Conservation (phyloP, 441 rosid genomes). For the Arabidopsis lyrata region DNA sequence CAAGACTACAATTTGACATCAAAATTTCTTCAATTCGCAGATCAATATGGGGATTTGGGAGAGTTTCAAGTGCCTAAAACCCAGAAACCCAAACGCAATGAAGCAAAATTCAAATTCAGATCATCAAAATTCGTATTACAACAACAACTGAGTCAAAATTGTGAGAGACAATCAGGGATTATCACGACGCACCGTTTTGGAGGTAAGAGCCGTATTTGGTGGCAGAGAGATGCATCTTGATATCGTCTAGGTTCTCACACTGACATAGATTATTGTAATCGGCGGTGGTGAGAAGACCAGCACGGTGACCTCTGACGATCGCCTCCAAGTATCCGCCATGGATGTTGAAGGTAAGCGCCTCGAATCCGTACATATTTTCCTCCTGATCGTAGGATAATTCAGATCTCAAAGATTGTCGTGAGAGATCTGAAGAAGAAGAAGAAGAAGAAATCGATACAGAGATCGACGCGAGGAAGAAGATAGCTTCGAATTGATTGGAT, state of each 20-base stretch:
- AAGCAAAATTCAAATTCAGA: background rate
- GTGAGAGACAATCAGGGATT: background rate
- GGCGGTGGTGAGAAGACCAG: conserved; percentile 87
- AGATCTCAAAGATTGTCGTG: conserved; percentile 27
- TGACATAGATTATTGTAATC: conserved; percentile 98
- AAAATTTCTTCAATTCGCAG: background rate
- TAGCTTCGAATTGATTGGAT: conserved; percentile 22
- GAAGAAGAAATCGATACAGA: conserved; percentile 25
- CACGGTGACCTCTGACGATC: conserved; percentile 92
- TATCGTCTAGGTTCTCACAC: conserved; percentile 96
- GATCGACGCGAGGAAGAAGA: conserved; percentile 15
- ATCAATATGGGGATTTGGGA: background rate
- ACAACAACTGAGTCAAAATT: background rate
- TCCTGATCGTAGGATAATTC: background rate
- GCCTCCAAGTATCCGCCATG: conserved; percentile 96
- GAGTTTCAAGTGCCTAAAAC: conserved; percentile 7
- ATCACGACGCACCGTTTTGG: conserved; percentile 72
- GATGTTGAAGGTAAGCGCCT: conserved; percentile 91
- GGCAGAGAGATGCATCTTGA: conserved; percentile 99
- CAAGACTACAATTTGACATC: background rate
- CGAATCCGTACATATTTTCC: conserved; percentile 94
- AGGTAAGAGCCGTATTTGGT: conserved; percentile 96
- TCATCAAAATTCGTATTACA: background rate
- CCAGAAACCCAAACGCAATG: conserved; percentile 24
- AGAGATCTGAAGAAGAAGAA: conserved; percentile 31